Evolutionary conservation across 306 rosid species (phyloP).

Genomic region (Geum urbanum): DNA sequence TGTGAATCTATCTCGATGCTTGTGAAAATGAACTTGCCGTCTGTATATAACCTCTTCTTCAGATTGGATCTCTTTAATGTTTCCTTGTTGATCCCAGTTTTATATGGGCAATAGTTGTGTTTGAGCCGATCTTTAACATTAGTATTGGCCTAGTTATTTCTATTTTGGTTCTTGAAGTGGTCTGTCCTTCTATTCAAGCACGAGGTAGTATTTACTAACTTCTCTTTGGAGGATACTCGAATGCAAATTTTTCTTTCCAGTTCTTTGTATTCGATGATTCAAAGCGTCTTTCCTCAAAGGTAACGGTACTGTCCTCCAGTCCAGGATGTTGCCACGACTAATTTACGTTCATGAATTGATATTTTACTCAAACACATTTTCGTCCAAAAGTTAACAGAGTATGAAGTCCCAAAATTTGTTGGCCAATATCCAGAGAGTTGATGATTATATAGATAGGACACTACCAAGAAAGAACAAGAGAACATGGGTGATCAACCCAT

Average conservation of each 20-base stretch:
- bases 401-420: too few relatives aligned
- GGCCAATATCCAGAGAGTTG: too few relatives aligned
- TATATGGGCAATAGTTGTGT: slow-evolving; percentile 40
- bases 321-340: neutral
- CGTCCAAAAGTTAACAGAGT: too few relatives aligned
- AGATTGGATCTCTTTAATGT: slow-evolving; percentile 11
- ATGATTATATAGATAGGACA: neutral
- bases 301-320: neutral
- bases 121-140: slow-evolving; percentile 30
- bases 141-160: slow-evolving; percentile 20
- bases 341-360: neutral
- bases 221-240: neutral
- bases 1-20: slow-evolving; percentile 28
- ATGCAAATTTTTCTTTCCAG: neutral
- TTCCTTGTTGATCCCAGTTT: slow-evolving; percentile 28
- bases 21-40: slow-evolving; percentile 33
- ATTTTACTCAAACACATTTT: too few relatives aligned
- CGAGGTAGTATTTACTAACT: slow-evolving; percentile 11
- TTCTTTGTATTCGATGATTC: neutral
- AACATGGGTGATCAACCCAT: neutral
- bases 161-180: slow-evolving; percentile 22
- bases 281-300: neutral
- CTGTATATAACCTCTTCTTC: slow-evolving; percentile 39
- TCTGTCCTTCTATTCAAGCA: slow-evolving; percentile 16
- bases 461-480: neutral